These are phyloP conservation scores for Echinosophora koreensis DNA, from an alignment of 306 rosid genomes.

Conservation along the genomic window DNA sequence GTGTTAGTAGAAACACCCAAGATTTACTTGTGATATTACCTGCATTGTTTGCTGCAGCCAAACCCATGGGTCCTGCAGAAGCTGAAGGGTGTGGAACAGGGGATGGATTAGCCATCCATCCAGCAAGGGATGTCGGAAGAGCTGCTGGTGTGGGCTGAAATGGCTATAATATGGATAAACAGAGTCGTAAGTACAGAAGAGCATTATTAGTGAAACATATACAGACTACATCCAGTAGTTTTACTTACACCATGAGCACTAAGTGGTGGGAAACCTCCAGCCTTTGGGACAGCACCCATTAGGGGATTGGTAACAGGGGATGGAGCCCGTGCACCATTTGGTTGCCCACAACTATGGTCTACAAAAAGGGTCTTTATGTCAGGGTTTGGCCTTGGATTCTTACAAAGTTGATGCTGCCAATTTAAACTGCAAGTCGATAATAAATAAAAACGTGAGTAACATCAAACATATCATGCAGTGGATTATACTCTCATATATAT, in stretches of 20 bases:
- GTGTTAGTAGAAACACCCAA: slow-evolving; percentile 1
- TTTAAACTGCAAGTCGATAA: slow-evolving; percentile 78
- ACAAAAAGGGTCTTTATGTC: slow-evolving; percentile 98
- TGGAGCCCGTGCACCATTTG: slow-evolving; percentile 99
- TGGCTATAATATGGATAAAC: slow-evolving; percentile 66
- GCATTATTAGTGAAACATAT: slow-evolving; percentile 10
- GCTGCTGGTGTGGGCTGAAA: slow-evolving; percentile 91
- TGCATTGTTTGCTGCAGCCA: slow-evolving; percentile 74
- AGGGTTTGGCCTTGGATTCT: slow-evolving; percentile 97
- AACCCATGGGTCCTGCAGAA: slow-evolving; percentile 92
- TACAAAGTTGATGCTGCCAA: slow-evolving; percentile 99
- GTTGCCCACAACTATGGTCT: slow-evolving; percentile 98
- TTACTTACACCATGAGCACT: slow-evolving; percentile 95
- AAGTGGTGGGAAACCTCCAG: slow-evolving; percentile 89
- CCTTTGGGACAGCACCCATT: slow-evolving; percentile 94
- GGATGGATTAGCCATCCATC: slow-evolving; percentile 97
- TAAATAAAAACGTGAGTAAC: slow-evolving; percentile 35
- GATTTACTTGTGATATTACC: slow-evolving; percentile 57
- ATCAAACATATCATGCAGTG: slow-evolving; percentile 26
- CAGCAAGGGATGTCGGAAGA: slow-evolving; percentile 93
- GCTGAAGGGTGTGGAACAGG: slow-evolving; percentile 94
- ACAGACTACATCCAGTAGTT: slow-evolving; percentile 21
- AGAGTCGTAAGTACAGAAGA: slow-evolving; percentile 44
- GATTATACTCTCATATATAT: slow-evolving; percentile 21
- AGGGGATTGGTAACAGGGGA: slow-evolving; percentile 98